A percentile compares a stretch with the other conserved stretches of the same genome.
Conservation (phyloP, 306 rosid species). For the Fragaria iinumae region DNA sequence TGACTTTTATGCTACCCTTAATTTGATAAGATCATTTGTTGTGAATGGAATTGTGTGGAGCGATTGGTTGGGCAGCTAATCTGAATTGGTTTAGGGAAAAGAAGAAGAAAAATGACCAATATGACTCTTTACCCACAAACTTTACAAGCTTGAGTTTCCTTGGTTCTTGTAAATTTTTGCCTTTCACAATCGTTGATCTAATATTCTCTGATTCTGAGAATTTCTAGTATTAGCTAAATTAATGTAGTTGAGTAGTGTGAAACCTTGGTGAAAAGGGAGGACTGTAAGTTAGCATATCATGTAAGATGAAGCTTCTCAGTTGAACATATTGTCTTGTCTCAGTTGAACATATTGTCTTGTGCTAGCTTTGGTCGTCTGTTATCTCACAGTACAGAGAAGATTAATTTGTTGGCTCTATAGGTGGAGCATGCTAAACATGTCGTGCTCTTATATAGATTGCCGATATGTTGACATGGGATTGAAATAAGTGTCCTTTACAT, state of each 20-base stretch:
- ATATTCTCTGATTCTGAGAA: neutral
- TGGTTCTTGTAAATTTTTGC: neutral
- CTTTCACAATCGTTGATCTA: neutral
- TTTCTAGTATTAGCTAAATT: neutral
- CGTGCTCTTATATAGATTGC: neutral
- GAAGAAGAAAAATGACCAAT: neutral
- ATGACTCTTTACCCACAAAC: neutral
- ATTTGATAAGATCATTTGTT: neutral
- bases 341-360: neutral
- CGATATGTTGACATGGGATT: neutral
- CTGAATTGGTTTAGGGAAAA: neutral
- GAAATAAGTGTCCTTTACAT: neutral
- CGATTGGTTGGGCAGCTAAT: neutral
- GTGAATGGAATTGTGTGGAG: neutral
- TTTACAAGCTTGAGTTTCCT: neutral
- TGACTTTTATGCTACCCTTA: neutral
- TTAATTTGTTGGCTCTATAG: neutral
- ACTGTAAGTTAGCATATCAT: neutral
- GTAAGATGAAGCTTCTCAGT: neutral
- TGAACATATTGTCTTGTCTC: neutral
- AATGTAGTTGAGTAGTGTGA: neutral
- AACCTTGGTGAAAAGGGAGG: neutral
- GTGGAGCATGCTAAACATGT: neutral
- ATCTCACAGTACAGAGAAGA: neutral
- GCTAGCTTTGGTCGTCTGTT: neutral